Conservation (phyloP, 1,284 basidiomycete genomes). For the Apiotrichum veenhuisii region DNA sequence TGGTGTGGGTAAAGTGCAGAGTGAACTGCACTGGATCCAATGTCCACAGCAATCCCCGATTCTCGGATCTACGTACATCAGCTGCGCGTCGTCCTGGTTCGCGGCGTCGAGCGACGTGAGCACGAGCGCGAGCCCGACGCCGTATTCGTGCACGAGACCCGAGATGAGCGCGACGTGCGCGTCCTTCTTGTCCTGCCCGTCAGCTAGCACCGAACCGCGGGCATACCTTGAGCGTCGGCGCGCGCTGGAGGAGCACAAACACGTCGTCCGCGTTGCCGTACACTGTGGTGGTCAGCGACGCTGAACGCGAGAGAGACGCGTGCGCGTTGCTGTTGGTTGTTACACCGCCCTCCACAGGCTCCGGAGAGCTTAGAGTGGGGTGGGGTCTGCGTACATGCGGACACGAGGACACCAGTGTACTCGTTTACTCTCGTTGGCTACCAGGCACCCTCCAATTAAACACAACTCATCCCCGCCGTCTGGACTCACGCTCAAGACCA, state of each 20-base stretch:
- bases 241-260: conserved; percentile 56
- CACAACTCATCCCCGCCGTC: too few relatives aligned
- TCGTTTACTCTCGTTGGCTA: too few relatives aligned
- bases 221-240: conserved; percentile 67
- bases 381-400: too few relatives aligned
- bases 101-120: conserved; percentile 69
- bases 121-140: conserved; percentile 58
- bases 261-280: conserved; percentile 7
- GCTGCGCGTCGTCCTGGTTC: conserved; percentile 68
- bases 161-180: conserved; percentile 61
- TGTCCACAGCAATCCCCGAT: too few relatives aligned
- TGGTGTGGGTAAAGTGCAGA: too few relatives aligned
- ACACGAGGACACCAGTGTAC: too few relatives aligned
- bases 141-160: conserved; percentile 56
- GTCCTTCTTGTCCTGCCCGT: conserved; percentile 60
- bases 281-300: conserved; percentile 6
- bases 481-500: conserved; percentile 64
- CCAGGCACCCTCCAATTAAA: too few relatives aligned
- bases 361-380: too few relatives aligned
- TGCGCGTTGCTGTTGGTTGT: not conserved
- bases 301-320: not conserved
- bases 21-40: too few relatives aligned
- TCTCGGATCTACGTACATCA: conserved; percentile 57
- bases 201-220: conserved; percentile 5
- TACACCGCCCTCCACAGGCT: too few relatives aligned